Evolutionary conservation across 495 filamentous ascomycete species (phyloP).

Genomic region (Hyaloscypha hepaticicola): DNA sequence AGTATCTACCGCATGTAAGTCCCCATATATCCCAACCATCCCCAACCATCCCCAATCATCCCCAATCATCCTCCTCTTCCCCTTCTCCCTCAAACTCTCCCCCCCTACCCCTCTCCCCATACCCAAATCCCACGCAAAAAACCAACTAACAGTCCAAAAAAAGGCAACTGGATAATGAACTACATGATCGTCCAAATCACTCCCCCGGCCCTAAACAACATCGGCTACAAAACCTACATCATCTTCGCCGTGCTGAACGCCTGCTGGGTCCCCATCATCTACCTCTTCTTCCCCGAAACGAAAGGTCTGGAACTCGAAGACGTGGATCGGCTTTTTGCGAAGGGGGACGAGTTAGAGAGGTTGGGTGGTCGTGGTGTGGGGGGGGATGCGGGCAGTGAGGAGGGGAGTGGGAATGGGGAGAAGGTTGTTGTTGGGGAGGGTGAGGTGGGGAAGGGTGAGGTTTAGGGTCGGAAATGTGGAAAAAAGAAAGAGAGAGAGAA

Average conservation of each 20-base stretch:
- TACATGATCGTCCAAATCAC: conserved; percentile 72
- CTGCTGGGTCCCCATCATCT: conserved; percentile 65
- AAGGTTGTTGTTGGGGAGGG: not conserved
- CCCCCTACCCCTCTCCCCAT: not conserved
- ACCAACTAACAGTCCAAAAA: not conserved
- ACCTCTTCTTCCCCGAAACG: conserved; percentile 77
- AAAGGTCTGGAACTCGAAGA: conserved; percentile 71
- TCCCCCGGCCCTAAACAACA: conserved; percentile 63
- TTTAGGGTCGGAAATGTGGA: not conserved
- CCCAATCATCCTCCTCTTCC: conserved; percentile 30
- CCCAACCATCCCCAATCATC: too few relatives aligned
- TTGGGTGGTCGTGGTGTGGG: not conserved
- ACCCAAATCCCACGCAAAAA: not conserved
- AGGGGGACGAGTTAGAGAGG: conserved; percentile 26
- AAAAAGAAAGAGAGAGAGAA: not conserved
- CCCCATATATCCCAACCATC: not conserved
- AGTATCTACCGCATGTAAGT: conserved; percentile 53
- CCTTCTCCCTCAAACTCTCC: not conserved
- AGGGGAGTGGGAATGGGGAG: not conserved
- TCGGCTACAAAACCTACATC: conserved; percentile 70
- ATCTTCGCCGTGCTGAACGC: conserved; percentile 78
- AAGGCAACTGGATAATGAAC: conserved; percentile 57
- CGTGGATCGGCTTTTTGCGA: conserved; percentile 72
- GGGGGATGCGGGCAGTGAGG: not conserved
- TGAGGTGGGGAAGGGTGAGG: not conserved